phyloP scores from a whole-genome alignment of 495 filamentous ascomycete genomes.

The Hyphodiscus hymeniophilus region DNA sequence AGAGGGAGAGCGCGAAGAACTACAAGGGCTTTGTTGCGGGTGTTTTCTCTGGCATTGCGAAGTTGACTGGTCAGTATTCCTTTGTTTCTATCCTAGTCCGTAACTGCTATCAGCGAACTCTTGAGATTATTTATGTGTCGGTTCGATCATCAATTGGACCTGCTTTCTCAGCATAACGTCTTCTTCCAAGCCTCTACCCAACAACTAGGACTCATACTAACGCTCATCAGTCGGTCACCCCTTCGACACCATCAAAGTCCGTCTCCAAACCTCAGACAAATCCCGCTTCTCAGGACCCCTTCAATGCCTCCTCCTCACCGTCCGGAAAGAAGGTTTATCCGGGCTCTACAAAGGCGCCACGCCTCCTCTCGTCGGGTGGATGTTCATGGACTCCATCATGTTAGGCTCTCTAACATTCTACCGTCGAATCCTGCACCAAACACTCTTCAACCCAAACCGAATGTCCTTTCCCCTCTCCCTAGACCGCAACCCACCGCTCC shows the following conservation, averaged over 20 bases:
- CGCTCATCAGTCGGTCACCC: constrained; percentile 39
- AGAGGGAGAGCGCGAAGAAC: constrained; percentile 24
- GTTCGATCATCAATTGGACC: no score
- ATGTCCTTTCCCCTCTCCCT: constrained; percentile 14
- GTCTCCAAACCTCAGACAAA: constrained; percentile 77
- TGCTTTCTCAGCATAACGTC: neutral
- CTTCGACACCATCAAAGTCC: constrained; percentile 96
- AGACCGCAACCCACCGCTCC: constrained; percentile 8
- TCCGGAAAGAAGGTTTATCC: constrained; percentile 68
- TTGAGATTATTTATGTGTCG: no score
- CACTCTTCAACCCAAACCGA: constrained; percentile 60
- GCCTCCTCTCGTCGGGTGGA: constrained; percentile 90
- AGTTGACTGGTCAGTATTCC: constrained; percentile 61
- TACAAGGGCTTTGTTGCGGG: constrained; percentile 96
- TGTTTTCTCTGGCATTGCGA: constrained; percentile 86
- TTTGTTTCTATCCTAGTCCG: no score
- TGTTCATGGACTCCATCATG: constrained; percentile 97
- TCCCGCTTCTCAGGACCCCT: constrained; percentile 75
- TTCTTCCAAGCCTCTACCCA: no score
- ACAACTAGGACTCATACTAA: neutral
- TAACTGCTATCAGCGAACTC: no score
- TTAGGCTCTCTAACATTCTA: constrained; percentile 87
- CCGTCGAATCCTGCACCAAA: constrained; percentile 66
- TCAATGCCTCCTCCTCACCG: constrained; percentile 75
- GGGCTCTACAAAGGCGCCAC: constrained; percentile 89